phyloP scores from a whole-genome alignment of 192 early-diverging fungal species.

The Backusella luteola region DNA sequence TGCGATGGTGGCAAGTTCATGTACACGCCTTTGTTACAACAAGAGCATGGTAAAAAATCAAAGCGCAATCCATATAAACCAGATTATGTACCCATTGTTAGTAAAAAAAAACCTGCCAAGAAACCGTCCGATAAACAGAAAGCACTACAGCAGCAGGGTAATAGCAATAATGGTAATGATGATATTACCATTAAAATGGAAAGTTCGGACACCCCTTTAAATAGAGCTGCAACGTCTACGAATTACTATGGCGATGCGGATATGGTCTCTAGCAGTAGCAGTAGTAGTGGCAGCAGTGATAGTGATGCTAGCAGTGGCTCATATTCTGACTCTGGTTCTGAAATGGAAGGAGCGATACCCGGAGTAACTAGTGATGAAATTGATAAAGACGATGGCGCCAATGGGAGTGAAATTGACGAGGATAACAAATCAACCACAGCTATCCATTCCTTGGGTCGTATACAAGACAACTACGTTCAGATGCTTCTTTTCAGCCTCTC shows the following conservation, averaged over 20 bases:
- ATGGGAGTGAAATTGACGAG: constrained; percentile 11
- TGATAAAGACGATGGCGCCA: neutral
- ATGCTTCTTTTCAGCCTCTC: neutral
- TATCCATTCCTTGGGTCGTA: neutral
- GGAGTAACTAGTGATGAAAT: neutral
- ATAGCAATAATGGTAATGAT: neutral
- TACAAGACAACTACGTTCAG: neutral
- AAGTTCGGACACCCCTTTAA: neutral
- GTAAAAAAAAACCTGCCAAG: constrained; percentile 17
- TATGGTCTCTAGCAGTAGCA: neutral
- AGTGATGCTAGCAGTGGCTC: neutral
- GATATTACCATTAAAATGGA: neutral
- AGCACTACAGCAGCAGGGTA: neutral
- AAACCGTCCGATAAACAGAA: neutral
- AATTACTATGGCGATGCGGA: neutral
- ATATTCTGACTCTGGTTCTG: neutral
- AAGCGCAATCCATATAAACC: constrained; percentile 28
- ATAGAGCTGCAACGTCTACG: neutral
- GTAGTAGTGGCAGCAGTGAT: constrained; percentile 10
- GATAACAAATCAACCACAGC: neutral
- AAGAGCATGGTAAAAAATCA: neutral
- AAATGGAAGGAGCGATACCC: neutral
- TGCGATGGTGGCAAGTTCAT: constrained; percentile 38
- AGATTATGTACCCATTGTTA: constrained; percentile 31
- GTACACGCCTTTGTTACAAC: constrained; percentile 15